Evolutionary conservation across 148 eudicot genomes (phyloP).

Genomic region (Spergularia bocconei): DNA sequence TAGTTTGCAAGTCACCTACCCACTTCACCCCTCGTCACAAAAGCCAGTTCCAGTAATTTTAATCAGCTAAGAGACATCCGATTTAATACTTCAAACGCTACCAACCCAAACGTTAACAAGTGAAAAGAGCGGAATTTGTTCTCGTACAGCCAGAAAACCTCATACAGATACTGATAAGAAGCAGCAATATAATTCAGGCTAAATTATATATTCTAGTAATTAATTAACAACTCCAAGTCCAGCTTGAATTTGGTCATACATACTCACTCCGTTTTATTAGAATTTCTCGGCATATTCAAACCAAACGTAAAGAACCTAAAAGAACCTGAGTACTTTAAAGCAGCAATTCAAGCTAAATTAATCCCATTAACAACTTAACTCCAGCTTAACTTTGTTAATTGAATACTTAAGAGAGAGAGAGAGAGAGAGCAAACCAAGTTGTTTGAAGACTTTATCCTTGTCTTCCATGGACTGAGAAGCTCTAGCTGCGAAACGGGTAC

Average conservation of each 20-base stretch:
- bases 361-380: neutral
- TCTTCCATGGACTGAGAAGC: constrained; percentile 64
- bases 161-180: too few species aligned
- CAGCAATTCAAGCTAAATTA: neutral
- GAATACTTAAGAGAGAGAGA: neutral
- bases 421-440: constrained; percentile 50
- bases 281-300: too few species aligned
- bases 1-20: neutral
- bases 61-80: neutral
- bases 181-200: too few species aligned
- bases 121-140: too few species aligned
- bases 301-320: too few species aligned
- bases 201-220: too few species aligned
- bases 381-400: neutral
- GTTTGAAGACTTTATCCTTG: constrained; percentile 59
- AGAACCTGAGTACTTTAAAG: neutral
- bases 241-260: too few species aligned
- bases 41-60: neutral
- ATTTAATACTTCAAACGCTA: neutral
- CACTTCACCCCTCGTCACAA: neutral
- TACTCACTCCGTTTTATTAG: too few species aligned
- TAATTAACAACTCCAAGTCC: too few species aligned
- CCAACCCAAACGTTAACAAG: too few species aligned
- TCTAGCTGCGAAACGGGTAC: constrained; percentile 33
- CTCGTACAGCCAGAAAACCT: too few species aligned